Evolutionary conservation across 73 alveolate species (phyloP).

Genomic region (Effrenium voratum): DNA sequence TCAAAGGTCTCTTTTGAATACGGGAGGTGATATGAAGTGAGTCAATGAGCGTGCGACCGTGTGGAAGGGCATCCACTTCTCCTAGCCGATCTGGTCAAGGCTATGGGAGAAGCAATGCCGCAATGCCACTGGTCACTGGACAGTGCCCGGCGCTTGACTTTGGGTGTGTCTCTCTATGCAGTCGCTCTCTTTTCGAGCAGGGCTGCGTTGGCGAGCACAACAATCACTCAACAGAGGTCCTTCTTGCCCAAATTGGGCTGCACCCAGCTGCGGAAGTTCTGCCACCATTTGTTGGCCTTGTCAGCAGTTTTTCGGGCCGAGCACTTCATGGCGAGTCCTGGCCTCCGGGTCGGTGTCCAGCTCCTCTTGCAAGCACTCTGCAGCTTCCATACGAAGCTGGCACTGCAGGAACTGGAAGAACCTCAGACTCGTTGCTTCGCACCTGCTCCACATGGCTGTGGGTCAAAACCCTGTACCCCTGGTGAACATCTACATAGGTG

Average conservation of each 20-base stretch:
- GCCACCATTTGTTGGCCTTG: slow-evolving; percentile 30
- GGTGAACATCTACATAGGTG: too few relatives aligned
- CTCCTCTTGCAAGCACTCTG: slow-evolving; percentile 25
- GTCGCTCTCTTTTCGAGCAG: too few relatives aligned
- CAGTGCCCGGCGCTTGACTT: too few relatives aligned
- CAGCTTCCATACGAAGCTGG: slow-evolving; percentile 81
- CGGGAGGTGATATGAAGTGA: not conserved
- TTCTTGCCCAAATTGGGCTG: slow-evolving; percentile 84
- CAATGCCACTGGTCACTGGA: too few relatives aligned
- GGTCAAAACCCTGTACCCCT: too few relatives aligned
- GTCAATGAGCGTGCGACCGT: slow-evolving; percentile 23
- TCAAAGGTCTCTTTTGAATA: not conserved
- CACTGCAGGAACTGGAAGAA: slow-evolving; percentile 78
- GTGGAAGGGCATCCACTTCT: slow-evolving; percentile 91
- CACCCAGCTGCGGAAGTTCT: slow-evolving; percentile 41
- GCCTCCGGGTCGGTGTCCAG: slow-evolving; percentile 42
- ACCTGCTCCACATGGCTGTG: too few relatives aligned
- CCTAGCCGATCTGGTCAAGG: not conserved
- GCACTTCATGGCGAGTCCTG: not conserved
- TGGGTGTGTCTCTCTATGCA: too few relatives aligned
- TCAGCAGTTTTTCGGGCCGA: not conserved
- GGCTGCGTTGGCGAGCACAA: too few relatives aligned
- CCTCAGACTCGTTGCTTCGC: not conserved
- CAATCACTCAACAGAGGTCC: slow-evolving; percentile 1
- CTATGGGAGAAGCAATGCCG: too few relatives aligned